Percentiles rank a stretch among this genome's conserved stretches.
Evolutionary conservation across 1,284 basidiomycete genomes (phyloP).

Genomic region (Ceratobasidium theobromae): DNA sequence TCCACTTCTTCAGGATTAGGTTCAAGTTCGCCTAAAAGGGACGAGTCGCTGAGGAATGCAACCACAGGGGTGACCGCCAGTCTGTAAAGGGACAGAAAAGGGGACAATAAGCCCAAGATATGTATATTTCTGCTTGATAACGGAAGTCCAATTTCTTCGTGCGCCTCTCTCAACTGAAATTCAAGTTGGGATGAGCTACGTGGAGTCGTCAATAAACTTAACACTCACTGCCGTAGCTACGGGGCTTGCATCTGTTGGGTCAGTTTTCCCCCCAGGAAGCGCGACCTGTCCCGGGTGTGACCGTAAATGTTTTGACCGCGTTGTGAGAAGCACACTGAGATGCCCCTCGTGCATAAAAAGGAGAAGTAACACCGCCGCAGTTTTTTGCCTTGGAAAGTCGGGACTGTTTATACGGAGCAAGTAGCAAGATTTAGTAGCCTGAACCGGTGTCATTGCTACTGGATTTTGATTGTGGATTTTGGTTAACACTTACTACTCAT

Average conservation of each 20-base stretch:
- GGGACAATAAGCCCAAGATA: slow-evolving; percentile 65
- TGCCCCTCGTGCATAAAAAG: slow-evolving; percentile 67
- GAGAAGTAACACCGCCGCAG: slow-evolving; percentile 74
- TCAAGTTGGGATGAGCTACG: background rate
- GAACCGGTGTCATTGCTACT: background rate
- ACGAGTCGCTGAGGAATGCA: slow-evolving; percentile 57
- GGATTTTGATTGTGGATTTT: too few species aligned
- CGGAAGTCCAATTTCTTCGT: slow-evolving; percentile 78
- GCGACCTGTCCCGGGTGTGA: slow-evolving; percentile 70
- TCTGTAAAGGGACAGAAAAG: slow-evolving; percentile 59
- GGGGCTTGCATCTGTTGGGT: slow-evolving; percentile 63
- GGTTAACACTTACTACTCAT: slow-evolving; percentile 13
- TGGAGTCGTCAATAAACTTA: background rate
- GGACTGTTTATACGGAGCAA: background rate
- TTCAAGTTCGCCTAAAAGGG: slow-evolving; percentile 27
- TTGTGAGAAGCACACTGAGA: slow-evolving; percentile 78
- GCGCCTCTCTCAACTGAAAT: slow-evolving; percentile 72
- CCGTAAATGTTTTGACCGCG: slow-evolving; percentile 73
- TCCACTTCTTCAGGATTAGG: slow-evolving; percentile 59
- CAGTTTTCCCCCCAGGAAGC: slow-evolving; percentile 79
- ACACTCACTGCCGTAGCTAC: slow-evolving; percentile 70
- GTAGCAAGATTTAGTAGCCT: background rate
- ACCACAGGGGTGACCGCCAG: slow-evolving; percentile 72
- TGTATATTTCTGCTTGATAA: slow-evolving; percentile 58
- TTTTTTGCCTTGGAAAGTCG: slow-evolving; percentile 18